Conservation (phyloP, 1,284 basidiomycete species). For the Rhizopogon hawkerae region DNA sequence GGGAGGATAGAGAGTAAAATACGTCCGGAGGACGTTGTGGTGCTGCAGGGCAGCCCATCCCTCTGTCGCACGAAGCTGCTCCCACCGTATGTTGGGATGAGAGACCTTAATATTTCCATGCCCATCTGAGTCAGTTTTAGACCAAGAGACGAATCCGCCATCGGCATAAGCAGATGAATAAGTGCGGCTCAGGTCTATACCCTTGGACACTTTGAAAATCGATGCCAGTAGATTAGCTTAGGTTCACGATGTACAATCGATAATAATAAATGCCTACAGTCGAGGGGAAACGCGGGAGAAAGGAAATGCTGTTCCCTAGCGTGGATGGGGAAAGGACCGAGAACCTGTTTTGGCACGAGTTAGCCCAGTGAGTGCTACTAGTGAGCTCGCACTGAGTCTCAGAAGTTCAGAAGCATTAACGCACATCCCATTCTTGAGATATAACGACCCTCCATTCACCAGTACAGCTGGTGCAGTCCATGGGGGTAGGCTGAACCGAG, state of each 20-base stretch:
- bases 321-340: conserved; percentile 75
- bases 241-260: neutral
- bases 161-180: conserved; percentile 65
- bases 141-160: conserved; percentile 52
- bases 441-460: conserved; percentile 19
- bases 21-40: conserved; percentile 56
- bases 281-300: conserved; percentile 64
- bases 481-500: neutral
- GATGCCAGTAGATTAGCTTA: neutral
- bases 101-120: conserved; percentile 48
- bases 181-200: conserved; percentile 33
- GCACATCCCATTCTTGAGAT: conserved; percentile 21
- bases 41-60: conserved; percentile 81
- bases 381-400: neutral
- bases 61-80: conserved; percentile 54
- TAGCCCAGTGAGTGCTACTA: neutral
- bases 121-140: conserved; percentile 28
- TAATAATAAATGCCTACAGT: conserved; percentile 35
- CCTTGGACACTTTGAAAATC: conserved; percentile 31
- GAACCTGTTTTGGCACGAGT: conserved; percentile 35
- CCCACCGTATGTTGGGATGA: conserved; percentile 57
- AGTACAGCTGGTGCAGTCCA: neutral
- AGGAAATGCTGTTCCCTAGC: conserved; percentile 74
- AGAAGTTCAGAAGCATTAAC: conserved; percentile 2
- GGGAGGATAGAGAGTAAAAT: conserved; percentile 48